These are phyloP conservation scores for Metschnikowia shivogae DNA, from an alignment of 805 yeast species.

Conservation along the genomic window DNA sequence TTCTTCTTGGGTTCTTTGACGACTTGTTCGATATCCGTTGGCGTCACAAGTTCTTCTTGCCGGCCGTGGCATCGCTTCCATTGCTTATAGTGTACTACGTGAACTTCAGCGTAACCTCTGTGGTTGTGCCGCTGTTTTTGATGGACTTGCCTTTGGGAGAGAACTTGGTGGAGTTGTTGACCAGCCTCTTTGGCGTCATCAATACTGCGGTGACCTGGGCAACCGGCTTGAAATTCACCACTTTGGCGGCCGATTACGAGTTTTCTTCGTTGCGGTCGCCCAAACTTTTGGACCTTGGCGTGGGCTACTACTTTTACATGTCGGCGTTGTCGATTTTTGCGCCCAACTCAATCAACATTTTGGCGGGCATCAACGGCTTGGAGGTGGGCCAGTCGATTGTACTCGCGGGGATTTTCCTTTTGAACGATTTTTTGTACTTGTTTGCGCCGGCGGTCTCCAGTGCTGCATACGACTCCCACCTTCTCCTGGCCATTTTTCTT, in stretches of 20 bases:
- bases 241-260: conserved; percentile 31
- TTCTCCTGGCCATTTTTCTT: conserved; percentile 72
- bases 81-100: conserved; percentile 85
- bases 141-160: conserved; percentile 32
- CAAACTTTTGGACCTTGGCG: conserved; percentile 69
- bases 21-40: conserved; percentile 94
- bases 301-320: conserved; percentile 84
- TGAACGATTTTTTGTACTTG: conserved; percentile 75
- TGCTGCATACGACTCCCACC: conserved; percentile 73
- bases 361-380: conserved; percentile 94
- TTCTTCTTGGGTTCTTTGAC: conserved; percentile 84
- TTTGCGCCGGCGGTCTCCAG: conserved; percentile 36
- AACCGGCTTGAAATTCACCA: conserved; percentile 38
- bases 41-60: conserved; percentile 95
- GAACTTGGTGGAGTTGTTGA: conserved; percentile 18
- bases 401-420: conserved; percentile 61
- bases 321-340: conserved; percentile 86
- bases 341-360: conserved; percentile 91
- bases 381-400: conserved; percentile 95
- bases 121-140: conserved; percentile 73
- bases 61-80: conserved; percentile 93
- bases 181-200: conserved; percentile 22
- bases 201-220: conserved; percentile 29
- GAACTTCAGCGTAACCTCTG: conserved; percentile 88
- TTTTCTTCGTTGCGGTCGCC: conserved; percentile 33